phyloP scores from a whole-genome alignment of 129 eudicot genomes.

The Artemisia argyi region DNA sequence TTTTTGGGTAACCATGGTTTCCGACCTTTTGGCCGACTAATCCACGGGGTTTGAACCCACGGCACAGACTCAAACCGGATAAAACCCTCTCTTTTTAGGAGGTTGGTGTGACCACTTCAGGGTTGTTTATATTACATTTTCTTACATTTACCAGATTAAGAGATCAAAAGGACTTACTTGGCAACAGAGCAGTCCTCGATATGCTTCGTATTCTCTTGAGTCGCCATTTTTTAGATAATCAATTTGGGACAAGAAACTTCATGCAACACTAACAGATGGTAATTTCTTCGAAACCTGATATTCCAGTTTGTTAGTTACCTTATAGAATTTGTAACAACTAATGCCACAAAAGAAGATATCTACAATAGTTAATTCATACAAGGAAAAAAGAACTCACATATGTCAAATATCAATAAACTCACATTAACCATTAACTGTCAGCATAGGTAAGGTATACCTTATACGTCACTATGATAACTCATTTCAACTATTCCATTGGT shows the following conservation, averaged over 20 bases:
- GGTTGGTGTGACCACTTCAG: too few relatives aligned
- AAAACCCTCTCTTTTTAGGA: too few relatives aligned
- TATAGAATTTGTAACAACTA: neutral
- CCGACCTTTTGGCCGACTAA: too few relatives aligned
- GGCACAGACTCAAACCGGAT: too few relatives aligned
- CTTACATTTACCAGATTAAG: neutral
- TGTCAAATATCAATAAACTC: conserved; percentile 13
- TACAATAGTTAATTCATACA: conserved; percentile 10
- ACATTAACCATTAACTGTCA: conserved; percentile 11
- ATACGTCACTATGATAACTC: too few relatives aligned
- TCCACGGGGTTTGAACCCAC: too few relatives aligned
- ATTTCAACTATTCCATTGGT: too few relatives aligned
- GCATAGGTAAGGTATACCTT: neutral
- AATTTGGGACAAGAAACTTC: neutral
- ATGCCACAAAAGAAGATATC: conserved; percentile 9
- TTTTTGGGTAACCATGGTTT: too few relatives aligned
- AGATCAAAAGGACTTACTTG: conserved; percentile 45
- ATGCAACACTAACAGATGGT: conserved; percentile 9
- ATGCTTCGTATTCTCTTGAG: conserved; percentile 59
- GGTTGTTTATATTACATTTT: neutral
- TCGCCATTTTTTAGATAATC: conserved; percentile 48
- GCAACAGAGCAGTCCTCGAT: conserved; percentile 94
- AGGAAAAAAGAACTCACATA: conserved; percentile 7
- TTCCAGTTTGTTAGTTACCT: conserved; percentile 6
- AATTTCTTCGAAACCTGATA: conserved; percentile 27